A percentile compares a stretch with the other conserved stretches of the same genome.
phyloP scores from a whole-genome alignment of 495 filamentous ascomycete species.

The Neurospora sp. region DNA sequence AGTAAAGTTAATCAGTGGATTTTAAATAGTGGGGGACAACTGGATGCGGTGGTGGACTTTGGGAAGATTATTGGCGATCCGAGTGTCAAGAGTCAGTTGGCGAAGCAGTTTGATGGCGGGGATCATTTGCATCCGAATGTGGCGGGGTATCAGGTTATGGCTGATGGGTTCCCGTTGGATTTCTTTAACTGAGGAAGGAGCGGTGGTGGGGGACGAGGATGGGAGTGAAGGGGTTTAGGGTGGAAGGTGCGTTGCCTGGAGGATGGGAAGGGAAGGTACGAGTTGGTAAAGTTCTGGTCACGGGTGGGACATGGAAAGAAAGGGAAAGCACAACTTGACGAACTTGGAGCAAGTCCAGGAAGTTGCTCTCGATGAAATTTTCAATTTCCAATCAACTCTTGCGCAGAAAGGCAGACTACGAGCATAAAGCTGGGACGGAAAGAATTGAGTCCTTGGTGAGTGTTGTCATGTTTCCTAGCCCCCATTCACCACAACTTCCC shows the following conservation, averaged over 20 bases:
- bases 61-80: constrained; percentile 46
- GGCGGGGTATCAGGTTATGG: constrained; percentile 53
- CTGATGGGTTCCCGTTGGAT: constrained; percentile 47
- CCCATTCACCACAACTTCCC: not conserved
- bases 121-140: constrained; percentile 64
- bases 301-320: not conserved
- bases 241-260: not conserved
- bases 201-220: not conserved
- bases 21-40: constrained; percentile 37
- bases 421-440: not conserved
- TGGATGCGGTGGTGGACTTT: constrained; percentile 58
- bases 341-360: not conserved
- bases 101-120: constrained; percentile 48
- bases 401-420: not conserved
- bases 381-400: not conserved
- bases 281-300: not conserved
- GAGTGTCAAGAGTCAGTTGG: constrained; percentile 31
- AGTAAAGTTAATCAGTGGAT: constrained; percentile 57
- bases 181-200: constrained; percentile 30
- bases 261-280: not conserved
- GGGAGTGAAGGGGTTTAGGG: not conserved
- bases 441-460: not conserved
- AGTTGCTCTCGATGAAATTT: not conserved
- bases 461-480: not conserved
- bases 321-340: not conserved